phyloP scores from a whole-genome alignment of 2,329 filamentous ascomycete species.

The Periglandula ipomoeae region DNA sequence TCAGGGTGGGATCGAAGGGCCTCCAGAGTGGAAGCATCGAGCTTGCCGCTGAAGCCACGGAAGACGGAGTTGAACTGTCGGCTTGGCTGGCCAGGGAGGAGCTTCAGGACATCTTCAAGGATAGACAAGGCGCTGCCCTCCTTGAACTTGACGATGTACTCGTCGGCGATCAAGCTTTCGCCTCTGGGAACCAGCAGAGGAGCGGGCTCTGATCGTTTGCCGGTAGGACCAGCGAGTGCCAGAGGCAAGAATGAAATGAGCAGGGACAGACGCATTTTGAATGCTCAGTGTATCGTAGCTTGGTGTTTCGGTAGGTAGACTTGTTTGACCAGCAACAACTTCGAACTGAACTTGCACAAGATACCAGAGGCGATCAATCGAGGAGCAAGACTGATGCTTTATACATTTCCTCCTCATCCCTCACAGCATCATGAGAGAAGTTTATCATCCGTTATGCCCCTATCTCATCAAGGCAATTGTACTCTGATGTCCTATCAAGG shows the following conservation, averaged over 20 bases:
- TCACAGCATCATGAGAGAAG: too few species aligned
- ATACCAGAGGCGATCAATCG: too few species aligned
- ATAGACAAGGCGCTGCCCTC: constrained; percentile 7
- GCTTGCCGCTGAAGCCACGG: constrained; percentile 15
- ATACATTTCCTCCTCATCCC: too few species aligned
- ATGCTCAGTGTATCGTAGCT: too few species aligned
- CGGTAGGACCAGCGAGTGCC: constrained; percentile 19
- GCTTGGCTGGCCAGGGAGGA: constrained; percentile 13
- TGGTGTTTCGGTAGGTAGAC: too few species aligned
- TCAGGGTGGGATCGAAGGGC: constrained; percentile 14
- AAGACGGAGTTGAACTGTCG: constrained; percentile 15
- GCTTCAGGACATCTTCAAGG: constrained; percentile 10
- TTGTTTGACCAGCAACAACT: too few species aligned
- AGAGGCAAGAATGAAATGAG: constrained; percentile 23
- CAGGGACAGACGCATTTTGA: constrained; percentile 10
- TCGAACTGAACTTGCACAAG: too few species aligned
- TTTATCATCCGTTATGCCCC: too few species aligned
- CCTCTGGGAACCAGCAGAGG: constrained; percentile 14
- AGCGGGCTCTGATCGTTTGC: constrained; percentile 17
- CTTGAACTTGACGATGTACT: constrained; percentile 21
- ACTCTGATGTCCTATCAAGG: too few species aligned
- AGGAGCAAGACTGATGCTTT: too few species aligned
- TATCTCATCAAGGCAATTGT: too few species aligned
- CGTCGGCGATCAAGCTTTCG: constrained; percentile 12
- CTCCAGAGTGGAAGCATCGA: constrained; percentile 11